phyloP scores from a whole-genome alignment of 2,329 filamentous ascomycete genomes.

The Gaeumannomyces tritici region DNA sequence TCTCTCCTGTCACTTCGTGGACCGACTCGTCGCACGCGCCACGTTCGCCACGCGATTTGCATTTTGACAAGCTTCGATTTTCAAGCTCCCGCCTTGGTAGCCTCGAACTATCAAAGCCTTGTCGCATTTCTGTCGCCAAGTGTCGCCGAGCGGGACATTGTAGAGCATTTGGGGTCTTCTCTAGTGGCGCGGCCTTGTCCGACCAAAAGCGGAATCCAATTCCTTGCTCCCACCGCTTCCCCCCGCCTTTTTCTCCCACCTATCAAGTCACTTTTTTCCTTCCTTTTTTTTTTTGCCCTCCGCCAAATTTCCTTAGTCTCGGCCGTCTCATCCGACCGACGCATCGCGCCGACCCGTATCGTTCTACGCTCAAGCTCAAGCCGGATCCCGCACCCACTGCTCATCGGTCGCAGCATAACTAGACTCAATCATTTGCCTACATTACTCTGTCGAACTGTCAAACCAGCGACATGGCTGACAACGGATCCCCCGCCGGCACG shows the following conservation, averaged over 20 bases:
- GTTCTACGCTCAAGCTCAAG: background rate
- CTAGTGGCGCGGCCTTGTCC: background rate
- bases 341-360: background rate
- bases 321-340: background rate
- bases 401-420: background rate
- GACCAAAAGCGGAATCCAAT: background rate
- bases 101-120: background rate
- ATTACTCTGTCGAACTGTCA: background rate
- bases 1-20: background rate
- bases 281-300: conserved; percentile 7
- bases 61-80: background rate
- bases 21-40: background rate
- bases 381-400: background rate
- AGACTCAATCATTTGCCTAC: background rate
- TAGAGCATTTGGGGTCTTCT: background rate
- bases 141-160: background rate
- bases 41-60: background rate
- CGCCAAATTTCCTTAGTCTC: conserved; percentile 3
- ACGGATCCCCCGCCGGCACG: conserved; percentile 50
- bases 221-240: conserved; percentile 2
- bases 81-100: background rate
- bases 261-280: conserved; percentile 6
- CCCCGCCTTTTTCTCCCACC: conserved; percentile 1
- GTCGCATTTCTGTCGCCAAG: background rate
- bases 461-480: conserved; percentile 63